Evolutionary conservation across 2,329 filamentous ascomycete species (phyloP), one percentile per base, ranked within the genome.

Genomic region (Claviceps arundinis): DNA sequence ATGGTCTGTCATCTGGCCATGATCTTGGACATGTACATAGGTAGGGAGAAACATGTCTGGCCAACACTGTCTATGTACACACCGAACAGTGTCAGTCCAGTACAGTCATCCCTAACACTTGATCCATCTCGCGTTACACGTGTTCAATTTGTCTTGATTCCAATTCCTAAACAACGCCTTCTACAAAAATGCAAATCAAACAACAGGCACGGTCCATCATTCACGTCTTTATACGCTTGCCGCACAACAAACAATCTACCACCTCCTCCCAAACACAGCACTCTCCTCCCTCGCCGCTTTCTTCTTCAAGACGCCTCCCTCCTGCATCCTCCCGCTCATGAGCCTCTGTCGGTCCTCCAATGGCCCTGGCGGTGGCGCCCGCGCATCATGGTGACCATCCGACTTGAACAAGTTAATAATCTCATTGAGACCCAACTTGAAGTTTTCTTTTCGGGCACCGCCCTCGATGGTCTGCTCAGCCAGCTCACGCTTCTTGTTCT

Each of bases 381-480:
- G 55, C 13, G 22, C 37, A 5, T 59, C 56, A 3, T 49, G 48
- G 69, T 40, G 67, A 56, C 48, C 52, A 61, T 88, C 84, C 34
- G 82, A 81, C 56, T 81, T 82, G 72, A 98, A 98, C 52, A 98
- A 76, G 48, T 87, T 84, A 67, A 98, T 77, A 66, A 98, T 94
- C 69, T 98, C 93, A 64, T 89, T 84, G 80, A 97, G 84, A 47
- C 85, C 88, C 48, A 98, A 75, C 71, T 96, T 96, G 64, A 87
- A 81, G 16, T 82, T 78, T 52, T 73, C 80, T 55, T 85, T 87
- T 63, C 80, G 86, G 64, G 82, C 80, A 58, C 82, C 84, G 56
- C 83, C 82, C 67, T 96, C 93, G 54, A 98, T 93, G 13, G 93
- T 88, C 56, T 90, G 84, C 62, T 89, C 84, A n/a, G 93, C 91